Evolutionary conservation across 1,284 basidiomycete species (phyloP).

Genomic region (Paramarasmius palmivorus): DNA sequence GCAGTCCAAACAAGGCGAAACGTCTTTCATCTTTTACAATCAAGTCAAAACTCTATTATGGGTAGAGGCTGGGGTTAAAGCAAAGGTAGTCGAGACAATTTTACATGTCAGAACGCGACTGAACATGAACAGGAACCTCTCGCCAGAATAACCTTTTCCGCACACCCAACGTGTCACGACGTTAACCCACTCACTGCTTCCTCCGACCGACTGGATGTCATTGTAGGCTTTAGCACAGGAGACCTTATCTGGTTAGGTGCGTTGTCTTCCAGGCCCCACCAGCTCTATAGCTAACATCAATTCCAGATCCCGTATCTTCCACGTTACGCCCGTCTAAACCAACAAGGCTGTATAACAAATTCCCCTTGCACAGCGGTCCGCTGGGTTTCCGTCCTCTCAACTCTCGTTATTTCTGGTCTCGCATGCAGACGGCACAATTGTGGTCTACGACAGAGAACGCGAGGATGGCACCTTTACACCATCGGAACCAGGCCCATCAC

Average conservation of each 20-base stretch:
- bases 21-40: slow-evolving; percentile 85
- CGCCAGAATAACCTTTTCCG: slow-evolving; percentile 82
- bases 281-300: slow-evolving; percentile 5
- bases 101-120: slow-evolving; percentile 9
- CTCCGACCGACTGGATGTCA: slow-evolving; percentile 80
- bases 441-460: slow-evolving; percentile 87
- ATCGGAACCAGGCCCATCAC: slow-evolving; percentile 44
- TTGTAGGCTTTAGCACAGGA: slow-evolving; percentile 92
- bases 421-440: slow-evolving; percentile 86
- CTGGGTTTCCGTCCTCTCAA: slow-evolving; percentile 89
- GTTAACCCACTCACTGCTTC: slow-evolving; percentile 81
- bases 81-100: slow-evolving; percentile 54
- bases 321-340: slow-evolving; percentile 90
- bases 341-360: slow-evolving; percentile 80
- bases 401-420: slow-evolving; percentile 87
- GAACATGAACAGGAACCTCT: slow-evolving; percentile 71
- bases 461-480: slow-evolving; percentile 79
- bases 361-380: slow-evolving; percentile 83
- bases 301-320: slow-evolving; percentile 79
- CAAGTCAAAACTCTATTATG: slow-evolving; percentile 78
- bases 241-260: slow-evolving; percentile 91
- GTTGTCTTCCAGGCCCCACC: slow-evolving; percentile 21
- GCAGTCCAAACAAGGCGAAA: slow-evolving; percentile 79
- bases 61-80: slow-evolving; percentile 77
- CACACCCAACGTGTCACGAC: slow-evolving; percentile 88